phyloP scores from a whole-genome alignment of 2,329 filamentous ascomycete genomes.

The Neofusicoccum laricinum region DNA sequence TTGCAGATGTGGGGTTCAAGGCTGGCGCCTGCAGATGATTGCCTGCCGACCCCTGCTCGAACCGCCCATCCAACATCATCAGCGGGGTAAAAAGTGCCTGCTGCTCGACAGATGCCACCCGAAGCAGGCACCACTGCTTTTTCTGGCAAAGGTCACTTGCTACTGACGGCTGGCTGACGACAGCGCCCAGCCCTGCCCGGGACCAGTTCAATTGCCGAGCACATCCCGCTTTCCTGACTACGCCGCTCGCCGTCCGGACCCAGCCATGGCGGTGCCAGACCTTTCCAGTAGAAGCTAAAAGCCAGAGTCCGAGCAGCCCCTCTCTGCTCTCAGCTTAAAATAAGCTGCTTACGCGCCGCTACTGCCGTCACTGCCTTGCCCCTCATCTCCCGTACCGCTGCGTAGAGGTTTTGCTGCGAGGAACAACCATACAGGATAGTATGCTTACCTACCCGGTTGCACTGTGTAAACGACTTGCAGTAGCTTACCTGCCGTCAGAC shows the following conservation, averaged over 20 bases:
- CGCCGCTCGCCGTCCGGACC: neutral
- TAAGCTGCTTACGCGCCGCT: neutral
- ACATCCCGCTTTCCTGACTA: neutral
- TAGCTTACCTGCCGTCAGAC: neutral
- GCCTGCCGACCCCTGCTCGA: neutral
- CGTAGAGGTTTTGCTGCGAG: neutral
- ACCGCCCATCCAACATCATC: neutral
- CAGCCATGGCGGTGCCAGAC: neutral
- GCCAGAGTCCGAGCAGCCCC: neutral
- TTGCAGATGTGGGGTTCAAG: constrained; percentile 8
- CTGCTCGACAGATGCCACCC: neutral
- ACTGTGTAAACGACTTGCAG: neutral
- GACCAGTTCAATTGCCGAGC: neutral
- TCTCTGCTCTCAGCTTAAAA: neutral
- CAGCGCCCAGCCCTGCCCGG: neutral
- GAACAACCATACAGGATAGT: no score
- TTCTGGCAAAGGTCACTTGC: neutral
- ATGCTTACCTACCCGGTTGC: neutral
- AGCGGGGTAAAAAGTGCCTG: neutral
- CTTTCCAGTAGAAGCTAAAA: neutral
- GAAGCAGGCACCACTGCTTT: neutral
- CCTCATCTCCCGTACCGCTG: neutral
- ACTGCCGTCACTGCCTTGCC: neutral
- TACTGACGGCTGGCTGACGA: neutral
- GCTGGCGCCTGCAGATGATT: constrained; percentile 5